Percentiles rank a stretch among this genome's conserved stretches.
Conservation (phyloP, 768 basidiomycete species). For the Obba rivulosa region DNA sequence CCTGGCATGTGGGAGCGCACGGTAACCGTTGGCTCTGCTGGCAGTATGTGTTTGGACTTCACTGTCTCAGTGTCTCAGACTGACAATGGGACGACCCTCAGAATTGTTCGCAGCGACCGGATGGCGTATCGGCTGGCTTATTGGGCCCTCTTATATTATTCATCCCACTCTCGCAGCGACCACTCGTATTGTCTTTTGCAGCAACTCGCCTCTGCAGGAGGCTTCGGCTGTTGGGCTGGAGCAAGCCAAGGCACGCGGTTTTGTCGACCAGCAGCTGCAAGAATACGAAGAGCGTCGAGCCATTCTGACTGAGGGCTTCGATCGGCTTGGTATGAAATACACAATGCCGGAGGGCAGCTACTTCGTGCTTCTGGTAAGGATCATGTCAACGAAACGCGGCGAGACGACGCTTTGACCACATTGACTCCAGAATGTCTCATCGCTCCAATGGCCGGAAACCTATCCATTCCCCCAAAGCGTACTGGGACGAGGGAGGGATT, state of each 20-base stretch:
- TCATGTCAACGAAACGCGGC: neutral
- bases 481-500: constrained; percentile 80
- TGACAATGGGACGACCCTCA: constrained; percentile 22
- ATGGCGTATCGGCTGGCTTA: constrained; percentile 96
- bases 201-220: constrained; percentile 91
- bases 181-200: constrained; percentile 92
- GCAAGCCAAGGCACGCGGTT: constrained; percentile 59
- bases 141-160: constrained; percentile 79
- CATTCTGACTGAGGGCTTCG: constrained; percentile 70
- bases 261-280: constrained; percentile 68
- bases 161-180: constrained; percentile 81
- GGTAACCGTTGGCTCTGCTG: constrained; percentile 88
- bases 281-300: constrained; percentile 79
- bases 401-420: neutral
- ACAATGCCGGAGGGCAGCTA: constrained; percentile 87
- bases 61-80: constrained; percentile 1
- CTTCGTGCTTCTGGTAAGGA: constrained; percentile 74
- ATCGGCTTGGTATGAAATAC: constrained; percentile 76
- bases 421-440: constrained; percentile 65
- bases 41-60: constrained; percentile 51
- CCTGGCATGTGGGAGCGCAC: constrained; percentile 99
- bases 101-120: constrained; percentile 96
- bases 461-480: constrained; percentile 76
- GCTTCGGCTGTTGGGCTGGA: constrained; percentile 86
- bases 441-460: constrained; percentile 69